Conservation (phyloP, 305 asterid genomes). For the Striga hermonthica region DNA sequence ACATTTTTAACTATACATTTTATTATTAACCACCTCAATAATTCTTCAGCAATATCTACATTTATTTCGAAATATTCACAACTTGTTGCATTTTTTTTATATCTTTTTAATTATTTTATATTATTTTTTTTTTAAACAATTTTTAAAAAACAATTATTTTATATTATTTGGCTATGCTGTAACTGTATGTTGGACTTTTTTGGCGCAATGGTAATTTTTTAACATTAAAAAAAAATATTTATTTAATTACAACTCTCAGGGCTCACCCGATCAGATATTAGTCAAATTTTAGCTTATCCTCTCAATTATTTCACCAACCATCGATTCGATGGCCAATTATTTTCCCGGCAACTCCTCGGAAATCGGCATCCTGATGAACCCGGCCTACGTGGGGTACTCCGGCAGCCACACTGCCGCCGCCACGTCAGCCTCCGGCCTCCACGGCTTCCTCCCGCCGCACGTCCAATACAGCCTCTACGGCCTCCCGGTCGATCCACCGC, state of each 20-base stretch:
- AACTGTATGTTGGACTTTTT: conserved; percentile 41
- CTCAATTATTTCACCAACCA: not conserved
- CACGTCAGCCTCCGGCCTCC: conserved; percentile 44
- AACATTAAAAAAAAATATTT: not conserved
- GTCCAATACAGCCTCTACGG: conserved; percentile 60
- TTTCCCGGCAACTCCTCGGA: conserved; percentile 50
- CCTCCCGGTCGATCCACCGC: conserved; percentile 53
- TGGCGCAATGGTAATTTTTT: conserved; percentile 25
- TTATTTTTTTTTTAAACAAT: too few species aligned
- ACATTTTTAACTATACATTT: too few species aligned
- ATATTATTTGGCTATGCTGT: conserved; percentile 24
- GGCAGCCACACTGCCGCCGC: conserved; percentile 36
- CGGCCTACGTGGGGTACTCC: conserved; percentile 72
- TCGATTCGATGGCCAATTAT: conserved; percentile 62
- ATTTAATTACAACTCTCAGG: not conserved
- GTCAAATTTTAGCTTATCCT: not conserved
- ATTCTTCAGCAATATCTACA: too few species aligned
- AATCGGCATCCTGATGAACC: conserved; percentile 82
- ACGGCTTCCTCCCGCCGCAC: conserved; percentile 59
- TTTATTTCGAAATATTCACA: too few species aligned
- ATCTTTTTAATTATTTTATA: not conserved
- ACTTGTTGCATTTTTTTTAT: not conserved
- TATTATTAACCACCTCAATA: too few species aligned
- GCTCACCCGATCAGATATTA: not conserved
- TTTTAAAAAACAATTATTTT: too few species aligned